Evolutionary conservation across 768 basidiomycete species (phyloP).

Genomic region (Mycena haematopus): DNA sequence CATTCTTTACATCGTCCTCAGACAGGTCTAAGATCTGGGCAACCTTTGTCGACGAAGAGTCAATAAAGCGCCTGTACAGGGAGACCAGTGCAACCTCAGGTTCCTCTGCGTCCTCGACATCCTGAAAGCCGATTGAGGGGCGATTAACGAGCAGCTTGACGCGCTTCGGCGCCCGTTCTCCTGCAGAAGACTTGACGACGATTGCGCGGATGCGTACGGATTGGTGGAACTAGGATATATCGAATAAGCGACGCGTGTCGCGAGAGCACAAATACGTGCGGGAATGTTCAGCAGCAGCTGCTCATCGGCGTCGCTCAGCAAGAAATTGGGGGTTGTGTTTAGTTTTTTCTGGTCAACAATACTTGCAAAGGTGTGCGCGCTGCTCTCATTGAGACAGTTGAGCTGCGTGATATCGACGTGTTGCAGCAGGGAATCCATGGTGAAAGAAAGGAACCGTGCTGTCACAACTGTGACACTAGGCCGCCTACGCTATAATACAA

Average conservation of each 20-base stretch:
- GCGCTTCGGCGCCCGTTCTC: slow-evolving; percentile 58
- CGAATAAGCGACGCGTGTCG: background rate
- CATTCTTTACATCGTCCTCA: slow-evolving; percentile 53
- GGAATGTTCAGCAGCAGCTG: slow-evolving; percentile 71
- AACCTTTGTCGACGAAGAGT: slow-evolving; percentile 24
- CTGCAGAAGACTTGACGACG: slow-evolving; percentile 49
- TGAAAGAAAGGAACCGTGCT: background rate
- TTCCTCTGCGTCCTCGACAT: slow-evolving; percentile 59
- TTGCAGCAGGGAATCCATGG: slow-evolving; percentile 55
- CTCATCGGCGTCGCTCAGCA: slow-evolving; percentile 76
- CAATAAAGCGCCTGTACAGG: too few relatives aligned
- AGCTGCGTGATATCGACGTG: slow-evolving; percentile 64
- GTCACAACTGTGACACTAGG: background rate
- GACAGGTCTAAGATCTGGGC: slow-evolving; percentile 64
- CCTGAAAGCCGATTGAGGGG: slow-evolving; percentile 66
- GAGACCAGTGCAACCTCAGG: slow-evolving; percentile 35
- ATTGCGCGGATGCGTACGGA: slow-evolving; percentile 68
- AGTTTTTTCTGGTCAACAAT: slow-evolving; percentile 51
- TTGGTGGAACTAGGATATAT: slow-evolving; percentile 68
- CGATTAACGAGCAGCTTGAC: slow-evolving; percentile 72
- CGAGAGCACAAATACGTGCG: slow-evolving; percentile 46
- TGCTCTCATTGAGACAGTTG: slow-evolving; percentile 73
- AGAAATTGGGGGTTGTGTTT: slow-evolving; percentile 53
- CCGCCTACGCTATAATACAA: slow-evolving; percentile 71
- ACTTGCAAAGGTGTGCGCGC: slow-evolving; percentile 55